Evolutionary conservation across 495 filamentous ascomycete species (phyloP).

Genomic region (Penicillium cinerascens): DNA sequence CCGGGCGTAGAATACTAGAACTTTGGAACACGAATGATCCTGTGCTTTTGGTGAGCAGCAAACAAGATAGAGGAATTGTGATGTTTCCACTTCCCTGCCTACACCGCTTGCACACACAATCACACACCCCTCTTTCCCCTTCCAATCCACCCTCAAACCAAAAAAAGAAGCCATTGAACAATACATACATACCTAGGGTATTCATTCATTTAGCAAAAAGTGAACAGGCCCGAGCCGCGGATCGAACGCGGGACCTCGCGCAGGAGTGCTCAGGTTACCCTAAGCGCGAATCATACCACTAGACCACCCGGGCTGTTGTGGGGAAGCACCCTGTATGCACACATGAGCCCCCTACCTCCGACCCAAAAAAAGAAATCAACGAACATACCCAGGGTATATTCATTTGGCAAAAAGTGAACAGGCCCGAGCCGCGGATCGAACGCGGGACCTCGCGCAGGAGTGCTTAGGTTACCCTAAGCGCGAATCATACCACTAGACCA

Average conservation of each 20-base stretch:
- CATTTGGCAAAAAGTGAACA: slow-evolving; percentile 5
- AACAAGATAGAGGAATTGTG: no score
- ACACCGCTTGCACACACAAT: no score
- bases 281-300: slow-evolving; percentile 49
- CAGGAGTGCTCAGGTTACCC: slow-evolving; percentile 20
- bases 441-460: slow-evolving; percentile 41
- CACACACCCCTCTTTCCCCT: no score
- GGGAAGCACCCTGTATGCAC: no score
- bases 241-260: slow-evolving; percentile 46
- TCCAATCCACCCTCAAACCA: no score
- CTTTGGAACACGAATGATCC: no score
- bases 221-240: slow-evolving; percentile 33
- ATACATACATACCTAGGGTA: no score
- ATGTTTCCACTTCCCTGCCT: no score
- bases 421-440: slow-evolving; percentile 42
- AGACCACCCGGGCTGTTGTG: slow-evolving; percentile 32
- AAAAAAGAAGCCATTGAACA: not conserved
- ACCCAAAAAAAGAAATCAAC: not conserved
- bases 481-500: slow-evolving; percentile 48
- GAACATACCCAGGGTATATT: not conserved
- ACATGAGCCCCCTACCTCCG: no score
- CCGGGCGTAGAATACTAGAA: no score
- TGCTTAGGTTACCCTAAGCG: slow-evolving; percentile 31
- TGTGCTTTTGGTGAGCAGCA: no score
- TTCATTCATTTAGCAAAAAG: not conserved